Base-by-base conservation (phyloP, 2,329 filamentous ascomycete species). In the Colletotrichum liriopes region DNA sequence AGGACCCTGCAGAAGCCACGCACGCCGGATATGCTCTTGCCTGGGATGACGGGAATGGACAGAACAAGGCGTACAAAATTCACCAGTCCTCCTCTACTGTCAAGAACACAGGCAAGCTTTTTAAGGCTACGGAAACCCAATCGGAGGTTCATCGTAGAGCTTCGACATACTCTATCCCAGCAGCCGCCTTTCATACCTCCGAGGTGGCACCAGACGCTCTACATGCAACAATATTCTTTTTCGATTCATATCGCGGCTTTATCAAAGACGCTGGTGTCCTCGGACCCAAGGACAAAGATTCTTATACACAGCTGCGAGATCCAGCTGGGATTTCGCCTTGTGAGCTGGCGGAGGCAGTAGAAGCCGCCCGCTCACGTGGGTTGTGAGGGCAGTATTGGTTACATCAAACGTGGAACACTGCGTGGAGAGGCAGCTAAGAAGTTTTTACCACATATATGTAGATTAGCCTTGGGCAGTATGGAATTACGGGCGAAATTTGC, bases 181-280 rank as follows among this genome's bases (percentile, higher is more conserved):
- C 77, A 9, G 79, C 73, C 1, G 70, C 63, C 5, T 82, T 77
- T 55, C 82, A 83, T 71, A 73, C 63, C 0, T 74, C 77, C 9
- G 75, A 76, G 1, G 80, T 83, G 2, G 65, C 73, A 3, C 77
- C 79, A 0, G 73, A 80, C 9, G 61, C 52, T 1, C 61, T 82
- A 0, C 80, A 82, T 54, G 81, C 82, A 1, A 82, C 81, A 0
- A 47, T 84, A 4, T 81, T 81, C 75, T 78, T 80, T 58, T 83
- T 83, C 61, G 81, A 84, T 67, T 76, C 80, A 1, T 58, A 51
- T 14, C 78, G 78, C 1, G 81, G 81, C 9, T 82, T 79, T 60
- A 67, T 75, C 5, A 64, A 75, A 51, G 77, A 80, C 61, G 80
- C 79, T 0, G 73, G 73, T 4, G 79, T 82, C 0, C 74, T 83